Evolutionary conservation across 148 eudicot species (phyloP).

Genomic region (Salicornia ramosissima): DNA sequence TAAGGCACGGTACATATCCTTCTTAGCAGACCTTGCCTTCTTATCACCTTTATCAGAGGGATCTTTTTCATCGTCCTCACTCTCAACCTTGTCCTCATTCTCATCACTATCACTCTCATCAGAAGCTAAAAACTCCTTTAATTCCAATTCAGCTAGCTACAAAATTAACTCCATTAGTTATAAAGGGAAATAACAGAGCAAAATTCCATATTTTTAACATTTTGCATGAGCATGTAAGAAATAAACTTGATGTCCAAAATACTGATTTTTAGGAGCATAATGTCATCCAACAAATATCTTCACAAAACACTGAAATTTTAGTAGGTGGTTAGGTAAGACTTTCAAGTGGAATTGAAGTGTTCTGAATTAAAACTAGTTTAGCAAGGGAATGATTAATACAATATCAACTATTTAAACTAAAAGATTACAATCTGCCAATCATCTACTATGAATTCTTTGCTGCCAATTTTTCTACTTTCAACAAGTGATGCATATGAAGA

Average conservation of each 20-base stretch:
- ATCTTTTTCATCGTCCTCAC: conserved; percentile 21
- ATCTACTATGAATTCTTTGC: too few species aligned
- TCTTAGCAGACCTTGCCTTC: conserved; percentile 26
- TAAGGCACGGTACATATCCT: conserved; percentile 61
- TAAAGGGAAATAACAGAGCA: not conserved
- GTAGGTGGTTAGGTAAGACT: not conserved
- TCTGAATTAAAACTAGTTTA: not conserved
- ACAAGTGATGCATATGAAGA: too few species aligned
- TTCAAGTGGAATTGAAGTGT: not conserved
- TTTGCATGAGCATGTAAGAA: not conserved
- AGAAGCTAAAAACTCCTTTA: conserved; percentile 78
- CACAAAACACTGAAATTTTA: not conserved
- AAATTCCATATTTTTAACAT: not conserved
- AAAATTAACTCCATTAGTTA: not conserved
- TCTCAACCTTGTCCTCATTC: conserved; percentile 48
- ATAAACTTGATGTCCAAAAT: not conserved
- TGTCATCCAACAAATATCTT: not conserved
- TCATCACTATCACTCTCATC: conserved; percentile 73
- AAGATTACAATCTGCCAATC: too few species aligned
- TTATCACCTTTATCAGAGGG: conserved; percentile 36
- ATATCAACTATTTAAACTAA: too few species aligned
- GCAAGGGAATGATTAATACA: too few species aligned
- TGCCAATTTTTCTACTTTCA: too few species aligned
- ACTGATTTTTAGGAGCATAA: too few species aligned
- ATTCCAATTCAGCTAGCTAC: conserved; percentile 67